These are phyloP conservation scores for Melanomma pulvis-pyrius DNA, from an alignment of 495 filamentous ascomycete species.

Conservation along the genomic window DNA sequence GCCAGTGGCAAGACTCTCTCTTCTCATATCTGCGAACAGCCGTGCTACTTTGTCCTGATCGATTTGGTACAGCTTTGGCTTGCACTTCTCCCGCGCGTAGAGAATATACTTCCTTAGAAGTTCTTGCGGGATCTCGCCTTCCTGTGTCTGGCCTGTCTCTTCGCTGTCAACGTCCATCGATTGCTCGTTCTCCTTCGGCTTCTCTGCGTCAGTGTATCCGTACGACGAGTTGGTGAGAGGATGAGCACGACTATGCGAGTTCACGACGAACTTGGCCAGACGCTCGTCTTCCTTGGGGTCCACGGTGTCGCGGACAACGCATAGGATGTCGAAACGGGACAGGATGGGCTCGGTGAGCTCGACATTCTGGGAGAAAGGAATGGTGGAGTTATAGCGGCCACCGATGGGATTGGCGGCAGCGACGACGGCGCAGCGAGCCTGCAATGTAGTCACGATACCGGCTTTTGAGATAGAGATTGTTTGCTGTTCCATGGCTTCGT, in stretches of 20 bases:
- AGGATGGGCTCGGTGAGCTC: conserved; percentile 97
- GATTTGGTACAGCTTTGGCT: conserved; percentile 94
- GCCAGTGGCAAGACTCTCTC: conserved; percentile 88
- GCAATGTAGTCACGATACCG: conserved; percentile 95
- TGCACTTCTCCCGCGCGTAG: conserved; percentile 87
- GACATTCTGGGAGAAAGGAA: conserved; percentile 93
- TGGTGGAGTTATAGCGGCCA: conserved; percentile 94
- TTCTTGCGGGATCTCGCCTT: conserved; percentile 86
- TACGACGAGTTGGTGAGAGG: conserved; percentile 59
- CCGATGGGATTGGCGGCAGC: conserved; percentile 97
- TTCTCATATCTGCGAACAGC: conserved; percentile 93
- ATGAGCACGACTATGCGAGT: conserved; percentile 88
- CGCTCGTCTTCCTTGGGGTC: conserved; percentile 94
- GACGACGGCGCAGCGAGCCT: conserved; percentile 96
- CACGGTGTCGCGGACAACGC: conserved; percentile 96
- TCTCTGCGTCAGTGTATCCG: conserved; percentile 22
- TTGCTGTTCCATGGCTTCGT: conserved; percentile 99
- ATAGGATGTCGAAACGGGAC: conserved; percentile 98
- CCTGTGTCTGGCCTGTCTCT: conserved; percentile 44
- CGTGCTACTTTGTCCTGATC: conserved; percentile 96
- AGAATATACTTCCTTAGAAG: conserved; percentile 95
- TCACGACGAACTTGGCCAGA: conserved; percentile 91
- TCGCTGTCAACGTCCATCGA: conserved; percentile 63
- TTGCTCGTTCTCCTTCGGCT: conserved; percentile 50
- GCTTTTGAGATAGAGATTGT: conserved; percentile 99